Base-by-base conservation (phyloP, 345 rosid genomes). In the Arabis hirsuta region DNA sequence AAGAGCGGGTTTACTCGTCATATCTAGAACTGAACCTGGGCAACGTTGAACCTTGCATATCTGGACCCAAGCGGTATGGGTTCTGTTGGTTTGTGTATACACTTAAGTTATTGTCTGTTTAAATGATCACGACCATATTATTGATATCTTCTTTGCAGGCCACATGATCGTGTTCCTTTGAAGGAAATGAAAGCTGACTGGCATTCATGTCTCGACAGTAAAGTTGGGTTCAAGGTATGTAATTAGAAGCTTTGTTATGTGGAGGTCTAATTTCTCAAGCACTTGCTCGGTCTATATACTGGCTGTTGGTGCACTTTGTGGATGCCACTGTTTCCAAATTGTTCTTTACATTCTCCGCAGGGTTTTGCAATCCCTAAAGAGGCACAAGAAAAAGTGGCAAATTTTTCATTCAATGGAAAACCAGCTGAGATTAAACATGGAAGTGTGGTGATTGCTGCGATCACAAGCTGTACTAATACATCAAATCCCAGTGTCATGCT, bases 401-500 rank as follows among this genome's bases (percentile, higher is more conserved):
- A 83, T 27, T 95, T 95, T 79, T 84, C 96, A 54, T 95, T 91
- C 82, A 80, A 86, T 55, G 97, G 97, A 65, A 80, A 85, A 70
- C 91, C 87, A 56, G 97, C 99, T 43, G 99, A 90, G 78, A 82
- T 95, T 63, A 90, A 84, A 88, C 99, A 95, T 70, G 98, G 99
- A 44, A 92, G 96, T 87, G 98, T 95, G 29, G 99, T 95, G 78
- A 95, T 95, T 82, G 96, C 98, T 71, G 99, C 99, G 68, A 95
- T 95, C 64, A 95, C 98, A 24, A 95, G 99, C 54, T 95, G 99
- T 76, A 95, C 99, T 57, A 95, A 95, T 79, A 95, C 99, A 65
- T 95, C 99, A 79, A 95, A 95, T 69, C 99, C 99, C 57, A 95
- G 96, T 42, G 98, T 95, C 76, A 95, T 95, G 99, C 97, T 91